Percentiles rank a stretch among this genome's conserved stretches.
phyloP scores from a whole-genome alignment of 352 stramenopile species.

The Phytophthora parvispora region DNA sequence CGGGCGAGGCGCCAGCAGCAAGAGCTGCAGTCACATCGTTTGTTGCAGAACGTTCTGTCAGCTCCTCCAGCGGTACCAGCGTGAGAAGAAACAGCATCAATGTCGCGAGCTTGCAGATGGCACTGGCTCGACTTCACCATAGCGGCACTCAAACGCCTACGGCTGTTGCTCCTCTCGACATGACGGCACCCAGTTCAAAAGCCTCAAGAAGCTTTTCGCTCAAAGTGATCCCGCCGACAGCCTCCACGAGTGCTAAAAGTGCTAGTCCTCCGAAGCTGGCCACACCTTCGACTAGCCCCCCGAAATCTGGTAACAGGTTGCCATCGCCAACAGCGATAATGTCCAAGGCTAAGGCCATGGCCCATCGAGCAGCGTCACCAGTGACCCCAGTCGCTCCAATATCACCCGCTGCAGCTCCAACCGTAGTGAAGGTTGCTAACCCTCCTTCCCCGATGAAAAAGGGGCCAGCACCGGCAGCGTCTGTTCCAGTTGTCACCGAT shows the following conservation, averaged over 20 bases:
- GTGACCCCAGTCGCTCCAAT: constrained; percentile 10
- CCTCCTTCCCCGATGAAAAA: constrained; percentile 28
- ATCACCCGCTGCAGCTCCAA: constrained; percentile 1
- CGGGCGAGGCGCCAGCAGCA: constrained; percentile 2
- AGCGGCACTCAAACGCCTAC: constrained; percentile 5
- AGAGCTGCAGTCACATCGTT: background rate
- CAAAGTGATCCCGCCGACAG: constrained; percentile 11
- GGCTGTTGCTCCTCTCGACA: constrained; percentile 4
- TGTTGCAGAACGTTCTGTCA: background rate
- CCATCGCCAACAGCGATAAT: constrained; percentile 34
- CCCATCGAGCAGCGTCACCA: constrained; percentile 20
- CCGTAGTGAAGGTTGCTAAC: constrained; percentile 7
- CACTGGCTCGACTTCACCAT: constrained; percentile 12
- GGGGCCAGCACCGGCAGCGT: constrained; percentile 20
- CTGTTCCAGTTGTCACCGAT: constrained; percentile 41
- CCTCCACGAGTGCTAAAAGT: constrained; percentile 3
- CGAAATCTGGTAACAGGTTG: constrained; percentile 19
- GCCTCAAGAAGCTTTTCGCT: constrained; percentile 13
- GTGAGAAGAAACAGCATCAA: constrained; percentile 29
- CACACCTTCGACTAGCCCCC: constrained; percentile 10
- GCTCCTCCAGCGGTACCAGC: background rate
- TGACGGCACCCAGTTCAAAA: background rate
- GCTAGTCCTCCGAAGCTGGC: constrained; percentile 12
- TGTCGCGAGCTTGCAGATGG: constrained; percentile 21
- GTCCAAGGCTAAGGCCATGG: constrained; percentile 32